Evolutionary conservation across 2,329 filamentous ascomycete genomes (phyloP), one percentile per base, ranked within the genome.

Genomic region (Pseudonectria buxi): DNA sequence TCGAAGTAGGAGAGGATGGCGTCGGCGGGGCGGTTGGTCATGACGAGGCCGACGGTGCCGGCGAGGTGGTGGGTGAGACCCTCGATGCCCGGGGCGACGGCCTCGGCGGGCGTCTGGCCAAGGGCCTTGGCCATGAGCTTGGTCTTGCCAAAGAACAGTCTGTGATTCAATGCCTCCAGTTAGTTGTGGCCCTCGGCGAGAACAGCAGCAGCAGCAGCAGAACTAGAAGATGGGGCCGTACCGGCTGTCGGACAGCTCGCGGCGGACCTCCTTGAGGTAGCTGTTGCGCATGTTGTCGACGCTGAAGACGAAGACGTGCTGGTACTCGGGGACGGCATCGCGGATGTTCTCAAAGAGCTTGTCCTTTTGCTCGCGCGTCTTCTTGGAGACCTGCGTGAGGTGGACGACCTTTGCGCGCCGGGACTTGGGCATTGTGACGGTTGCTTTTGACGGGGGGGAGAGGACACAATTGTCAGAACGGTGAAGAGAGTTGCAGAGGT

Each of bases 261-360:
- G 76, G 51, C 90, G 81, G 51, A 96, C 86, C 55, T 87, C 80
- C 69, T 95, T 95, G 55, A 96, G 70, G 64, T 95, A 89, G 52
- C 82, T 94, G 70, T 98, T 98, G 62, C 92, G 87, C 87, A 95
- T 95, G 71, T 96, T 95, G 59, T 94, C 86, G 51, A 98, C 82
- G 55, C 77, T 76, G 63, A 98, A 94, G 59, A 95, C 86, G 67
- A 94, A 94, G 68, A 90, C 84, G 72, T 90, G 80, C 64, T 88
- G 78, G 72, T 90, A 95, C 56, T 86, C 71, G 58, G 88, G 83
- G 41, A 94, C 74, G 56, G 81, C 81, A 60, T 89, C 82, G 62
- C 88, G 87, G 47, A 98, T 83, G 62, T 86, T 87, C 64, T 83
- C 72, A 68, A 90, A 95, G 45, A 96, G 82, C 57, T 83, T 81